Conservation (phyloP, 306 rosid genomes). For the Crotalaria pallida region DNA sequence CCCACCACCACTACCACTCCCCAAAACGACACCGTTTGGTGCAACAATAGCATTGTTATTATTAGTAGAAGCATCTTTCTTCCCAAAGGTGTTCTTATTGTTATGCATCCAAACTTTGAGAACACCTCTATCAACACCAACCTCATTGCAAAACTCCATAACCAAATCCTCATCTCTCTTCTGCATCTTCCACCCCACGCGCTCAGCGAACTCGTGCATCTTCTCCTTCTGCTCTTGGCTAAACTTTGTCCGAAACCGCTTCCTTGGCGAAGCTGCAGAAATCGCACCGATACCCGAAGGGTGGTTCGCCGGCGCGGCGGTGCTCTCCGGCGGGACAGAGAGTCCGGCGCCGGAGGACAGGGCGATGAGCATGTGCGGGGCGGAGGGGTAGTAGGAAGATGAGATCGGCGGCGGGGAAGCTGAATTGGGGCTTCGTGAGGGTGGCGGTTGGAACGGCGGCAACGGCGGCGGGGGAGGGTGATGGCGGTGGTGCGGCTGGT, state of each 20-base stretch:
- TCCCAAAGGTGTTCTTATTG: constrained; percentile 66
- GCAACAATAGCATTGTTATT: not conserved
- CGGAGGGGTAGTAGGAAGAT: constrained; percentile 87
- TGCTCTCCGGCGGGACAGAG: constrained; percentile 39
- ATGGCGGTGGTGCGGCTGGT: constrained; percentile 83
- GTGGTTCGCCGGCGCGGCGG: constrained; percentile 16
- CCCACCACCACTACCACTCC: not conserved
- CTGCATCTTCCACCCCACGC: constrained; percentile 95
- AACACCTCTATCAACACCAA: constrained; percentile 67
- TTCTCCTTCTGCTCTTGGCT: constrained; percentile 77
- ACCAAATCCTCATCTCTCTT: constrained; percentile 69
- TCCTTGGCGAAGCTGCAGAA: constrained; percentile 15
- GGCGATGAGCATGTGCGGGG: constrained; percentile 88
- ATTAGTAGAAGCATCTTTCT: constrained; percentile 20
- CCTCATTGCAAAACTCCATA: constrained; percentile 54
- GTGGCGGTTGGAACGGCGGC: constrained; percentile 29
- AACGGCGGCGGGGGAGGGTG: constrained; percentile 49
- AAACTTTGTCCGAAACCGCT: constrained; percentile 77
- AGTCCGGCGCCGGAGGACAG: constrained; percentile 57
- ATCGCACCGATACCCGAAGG: not conserved
- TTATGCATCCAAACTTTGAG: constrained; percentile 99
- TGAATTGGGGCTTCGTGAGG: constrained; percentile 62
- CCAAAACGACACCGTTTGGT: not conserved
- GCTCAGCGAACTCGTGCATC: constrained; percentile 77
- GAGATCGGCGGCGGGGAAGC: constrained; percentile 98